Evolutionary conservation across 176 grass and related monocot species (phyloP).

Genomic region (Chloris gayana): DNA sequence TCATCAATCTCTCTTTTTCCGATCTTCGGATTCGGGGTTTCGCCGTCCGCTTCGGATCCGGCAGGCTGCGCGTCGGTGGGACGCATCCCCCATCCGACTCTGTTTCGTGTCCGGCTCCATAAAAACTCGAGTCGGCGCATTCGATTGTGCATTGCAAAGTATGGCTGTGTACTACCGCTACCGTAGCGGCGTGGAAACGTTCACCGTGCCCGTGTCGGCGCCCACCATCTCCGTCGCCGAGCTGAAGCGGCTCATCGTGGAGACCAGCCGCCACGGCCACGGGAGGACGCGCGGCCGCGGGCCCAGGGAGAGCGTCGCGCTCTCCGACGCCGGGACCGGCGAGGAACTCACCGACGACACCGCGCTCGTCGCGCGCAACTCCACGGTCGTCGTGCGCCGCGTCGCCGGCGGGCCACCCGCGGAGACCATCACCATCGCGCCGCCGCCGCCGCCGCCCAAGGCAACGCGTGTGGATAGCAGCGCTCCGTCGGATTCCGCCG

Average conservation of each 20-base stretch:
- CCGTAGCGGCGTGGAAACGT: conserved; percentile 36
- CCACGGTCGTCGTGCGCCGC: conserved; percentile 30
- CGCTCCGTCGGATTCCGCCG: not conserved
- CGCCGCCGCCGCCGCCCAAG: not conserved
- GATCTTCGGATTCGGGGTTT: too few relatives aligned
- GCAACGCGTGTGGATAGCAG: too few relatives aligned
- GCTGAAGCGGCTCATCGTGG: conserved; percentile 35
- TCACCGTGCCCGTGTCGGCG: conserved; percentile 32
- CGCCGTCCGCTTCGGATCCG: too few relatives aligned
- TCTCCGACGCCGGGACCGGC: conserved; percentile 20
- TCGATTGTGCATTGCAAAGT: too few relatives aligned
- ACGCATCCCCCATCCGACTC: too few relatives aligned
- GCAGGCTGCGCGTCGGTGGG: too few relatives aligned
- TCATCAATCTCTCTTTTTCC: too few relatives aligned
- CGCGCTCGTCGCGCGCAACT: not conserved
- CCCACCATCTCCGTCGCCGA: conserved; percentile 28
- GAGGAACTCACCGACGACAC: conserved; percentile 19
- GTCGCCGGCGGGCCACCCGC: conserved; percentile 33
- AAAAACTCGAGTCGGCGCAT: too few relatives aligned
- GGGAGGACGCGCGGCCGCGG: conserved; percentile 33
- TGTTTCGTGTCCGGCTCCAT: too few relatives aligned
- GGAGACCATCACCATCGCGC: conserved; percentile 25
- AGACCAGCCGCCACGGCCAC: conserved; percentile 33
- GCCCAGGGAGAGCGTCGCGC: conserved; percentile 26
- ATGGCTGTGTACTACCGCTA: conserved; percentile 44